Evolutionary conservation across 2,329 filamentous ascomycete species (phyloP).

Genomic region (Neobulgaria alba): DNA sequence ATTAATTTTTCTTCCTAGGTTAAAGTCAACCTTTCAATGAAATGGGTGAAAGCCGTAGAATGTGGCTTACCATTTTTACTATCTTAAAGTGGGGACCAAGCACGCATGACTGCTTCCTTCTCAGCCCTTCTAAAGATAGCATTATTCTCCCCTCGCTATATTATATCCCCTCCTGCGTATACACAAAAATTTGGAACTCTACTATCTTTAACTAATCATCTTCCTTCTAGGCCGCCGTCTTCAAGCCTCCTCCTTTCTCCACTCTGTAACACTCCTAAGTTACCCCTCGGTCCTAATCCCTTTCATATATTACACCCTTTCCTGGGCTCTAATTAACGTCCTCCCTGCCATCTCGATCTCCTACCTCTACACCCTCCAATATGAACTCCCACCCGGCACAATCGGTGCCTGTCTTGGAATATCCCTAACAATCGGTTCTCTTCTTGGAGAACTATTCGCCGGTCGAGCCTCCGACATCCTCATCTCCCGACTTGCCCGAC

Average conservation of each 20-base stretch:
- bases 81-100: too few relatives aligned
- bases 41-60: too few relatives aligned
- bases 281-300: conserved; percentile 24
- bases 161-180: neutral
- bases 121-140: too few relatives aligned
- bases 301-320: conserved; percentile 25
- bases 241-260: conserved; percentile 20
- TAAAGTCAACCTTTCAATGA: too few relatives aligned
- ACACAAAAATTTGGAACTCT: too few relatives aligned
- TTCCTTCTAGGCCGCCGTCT: conserved; percentile 14
- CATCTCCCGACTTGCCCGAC: conserved; percentile 16
- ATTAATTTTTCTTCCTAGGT: too few relatives aligned
- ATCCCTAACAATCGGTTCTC: conserved; percentile 19
- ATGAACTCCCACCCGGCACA: conserved; percentile 17
- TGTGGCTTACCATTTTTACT: too few relatives aligned
- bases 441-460: conserved; percentile 24
- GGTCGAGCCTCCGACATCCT: conserved; percentile 20
- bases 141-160: too few relatives aligned
- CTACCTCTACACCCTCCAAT: conserved; percentile 22
- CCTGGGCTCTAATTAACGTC: conserved; percentile 26
- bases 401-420: conserved; percentile 24
- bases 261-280: conserved; percentile 23
- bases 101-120: too few relatives aligned
- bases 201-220: neutral
- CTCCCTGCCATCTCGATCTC: conserved; percentile 23